Conservation (phyloP, 176 grass and related monocot genomes). For the Bromus sterilis region DNA sequence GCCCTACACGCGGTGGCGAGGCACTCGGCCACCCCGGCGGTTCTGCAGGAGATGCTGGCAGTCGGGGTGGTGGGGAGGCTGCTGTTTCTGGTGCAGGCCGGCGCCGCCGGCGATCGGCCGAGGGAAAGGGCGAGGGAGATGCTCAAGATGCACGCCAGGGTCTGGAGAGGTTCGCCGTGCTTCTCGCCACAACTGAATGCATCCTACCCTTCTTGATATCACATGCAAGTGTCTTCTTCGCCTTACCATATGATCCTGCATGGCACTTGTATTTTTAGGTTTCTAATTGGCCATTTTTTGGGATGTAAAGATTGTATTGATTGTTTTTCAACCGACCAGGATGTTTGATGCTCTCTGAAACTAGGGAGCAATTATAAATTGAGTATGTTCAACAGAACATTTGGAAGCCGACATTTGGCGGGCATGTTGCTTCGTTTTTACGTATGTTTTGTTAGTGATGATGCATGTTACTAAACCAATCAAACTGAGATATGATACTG, state of each 20-base stretch:
- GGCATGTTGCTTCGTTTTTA: background rate
- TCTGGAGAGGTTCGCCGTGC: slow-evolving; percentile 81
- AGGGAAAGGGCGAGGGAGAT: slow-evolving; percentile 78
- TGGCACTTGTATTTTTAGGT: background rate
- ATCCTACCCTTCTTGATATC: slow-evolving; percentile 63
- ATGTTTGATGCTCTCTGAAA: background rate
- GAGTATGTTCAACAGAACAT: background rate
- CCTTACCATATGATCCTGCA: background rate
- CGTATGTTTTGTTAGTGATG: background rate
- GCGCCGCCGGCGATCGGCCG: slow-evolving; percentile 24
- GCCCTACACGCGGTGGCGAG: slow-evolving; percentile 52
- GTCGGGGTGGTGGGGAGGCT: slow-evolving; percentile 63
- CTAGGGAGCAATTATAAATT: background rate
- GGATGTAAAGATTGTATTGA: slow-evolving; percentile 14
- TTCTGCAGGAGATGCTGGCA: slow-evolving; percentile 79
- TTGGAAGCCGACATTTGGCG: background rate
- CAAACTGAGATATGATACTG: background rate
- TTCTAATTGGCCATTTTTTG: slow-evolving; percentile 15
- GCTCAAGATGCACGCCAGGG: slow-evolving; percentile 66
- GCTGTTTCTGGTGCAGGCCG: slow-evolving; percentile 59
- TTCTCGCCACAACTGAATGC: slow-evolving; percentile 41
- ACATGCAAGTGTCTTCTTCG: slow-evolving; percentile 1
- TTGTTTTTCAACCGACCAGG: background rate
- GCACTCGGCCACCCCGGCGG: slow-evolving; percentile 36
- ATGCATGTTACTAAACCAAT: background rate